Evolutionary conservation across 2,329 filamentous ascomycete genomes (phyloP).

Genomic region (Fusarium sp.): DNA sequence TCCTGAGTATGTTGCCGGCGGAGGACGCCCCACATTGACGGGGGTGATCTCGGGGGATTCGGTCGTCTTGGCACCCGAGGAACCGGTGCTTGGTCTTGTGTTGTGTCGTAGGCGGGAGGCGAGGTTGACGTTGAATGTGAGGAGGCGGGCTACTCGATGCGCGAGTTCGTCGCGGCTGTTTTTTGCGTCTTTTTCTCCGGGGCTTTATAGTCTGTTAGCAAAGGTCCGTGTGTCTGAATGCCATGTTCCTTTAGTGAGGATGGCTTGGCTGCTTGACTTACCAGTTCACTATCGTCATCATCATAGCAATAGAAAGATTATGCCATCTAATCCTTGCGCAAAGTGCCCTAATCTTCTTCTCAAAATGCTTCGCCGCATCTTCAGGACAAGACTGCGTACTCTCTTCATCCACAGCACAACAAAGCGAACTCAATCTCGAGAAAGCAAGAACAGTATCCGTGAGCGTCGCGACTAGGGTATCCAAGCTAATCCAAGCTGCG

Average conservation of each 20-base stretch:
- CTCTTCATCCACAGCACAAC: conserved; percentile 43
- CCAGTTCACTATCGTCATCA: conserved; percentile 56
- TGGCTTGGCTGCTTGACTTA: conserved; percentile 27
- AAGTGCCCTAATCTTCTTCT: conserved; percentile 46
- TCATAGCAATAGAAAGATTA: conserved; percentile 55
- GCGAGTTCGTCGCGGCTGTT: conserved; percentile 52
- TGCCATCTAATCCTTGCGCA: conserved; percentile 53
- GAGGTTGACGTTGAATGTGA: conserved; percentile 52
- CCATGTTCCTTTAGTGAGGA: too few relatives aligned
- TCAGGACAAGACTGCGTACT: conserved; percentile 35
- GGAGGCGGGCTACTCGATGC: conserved; percentile 50
- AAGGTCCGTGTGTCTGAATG: background rate
- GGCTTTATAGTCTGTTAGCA: conserved; percentile 39
- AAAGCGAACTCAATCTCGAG: conserved; percentile 49
- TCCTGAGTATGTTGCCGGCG: conserved; percentile 44
- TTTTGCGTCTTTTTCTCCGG: conserved; percentile 52
- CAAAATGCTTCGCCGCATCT: conserved; percentile 34
- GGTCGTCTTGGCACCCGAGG: conserved; percentile 34
- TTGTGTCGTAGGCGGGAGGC: conserved; percentile 49
- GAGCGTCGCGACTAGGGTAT: conserved; percentile 52
- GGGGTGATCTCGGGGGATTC: conserved; percentile 26
- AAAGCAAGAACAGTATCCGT: conserved; percentile 54
- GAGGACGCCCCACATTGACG: conserved; percentile 39
- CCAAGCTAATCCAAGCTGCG: conserved; percentile 51
- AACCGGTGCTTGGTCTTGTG: conserved; percentile 28